Conservation (phyloP, 108 stramenopile species). For the Nitzschia palea region DNA sequence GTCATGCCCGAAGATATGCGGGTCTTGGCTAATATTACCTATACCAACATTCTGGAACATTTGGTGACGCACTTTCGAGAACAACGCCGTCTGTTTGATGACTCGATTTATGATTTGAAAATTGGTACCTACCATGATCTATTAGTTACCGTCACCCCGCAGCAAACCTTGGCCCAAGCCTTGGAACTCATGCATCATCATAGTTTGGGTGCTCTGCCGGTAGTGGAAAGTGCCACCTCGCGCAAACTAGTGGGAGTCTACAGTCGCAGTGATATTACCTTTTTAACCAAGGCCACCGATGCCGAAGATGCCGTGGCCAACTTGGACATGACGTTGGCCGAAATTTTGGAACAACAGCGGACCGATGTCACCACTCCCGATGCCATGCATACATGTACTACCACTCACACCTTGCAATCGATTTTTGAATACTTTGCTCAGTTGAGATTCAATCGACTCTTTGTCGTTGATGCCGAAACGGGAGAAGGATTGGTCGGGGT, state of each 20-base stretch:
- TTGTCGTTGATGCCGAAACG: slow-evolving; percentile 71
- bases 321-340: slow-evolving; percentile 71
- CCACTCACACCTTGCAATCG: slow-evolving; percentile 75
- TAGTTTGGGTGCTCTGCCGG: slow-evolving; percentile 74
- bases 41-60: slow-evolving; percentile 87
- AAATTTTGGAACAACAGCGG: slow-evolving; percentile 72
- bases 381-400: slow-evolving; percentile 83
- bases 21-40: slow-evolving; percentile 83
- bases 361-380: slow-evolving; percentile 86
- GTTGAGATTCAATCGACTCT: slow-evolving; percentile 82
- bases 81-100: slow-evolving; percentile 93
- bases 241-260: slow-evolving; percentile 78
- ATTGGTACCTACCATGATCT: slow-evolving; percentile 92
- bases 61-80: slow-evolving; percentile 94
- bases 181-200: slow-evolving; percentile 72
- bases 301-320: slow-evolving; percentile 89
- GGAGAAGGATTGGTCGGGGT: slow-evolving; percentile 77
- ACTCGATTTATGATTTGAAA: slow-evolving; percentile 85
- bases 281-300: slow-evolving; percentile 87
- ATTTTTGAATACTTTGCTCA: slow-evolving; percentile 94
- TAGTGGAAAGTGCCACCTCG: slow-evolving; percentile 62
- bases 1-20: slow-evolving; percentile 85
- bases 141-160: slow-evolving; percentile 71
- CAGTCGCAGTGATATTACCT: slow-evolving; percentile 88
- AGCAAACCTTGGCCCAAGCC: slow-evolving; percentile 81